Conservation (phyloP, 169 alveolate species). For the Eimeria maxima region DNA sequence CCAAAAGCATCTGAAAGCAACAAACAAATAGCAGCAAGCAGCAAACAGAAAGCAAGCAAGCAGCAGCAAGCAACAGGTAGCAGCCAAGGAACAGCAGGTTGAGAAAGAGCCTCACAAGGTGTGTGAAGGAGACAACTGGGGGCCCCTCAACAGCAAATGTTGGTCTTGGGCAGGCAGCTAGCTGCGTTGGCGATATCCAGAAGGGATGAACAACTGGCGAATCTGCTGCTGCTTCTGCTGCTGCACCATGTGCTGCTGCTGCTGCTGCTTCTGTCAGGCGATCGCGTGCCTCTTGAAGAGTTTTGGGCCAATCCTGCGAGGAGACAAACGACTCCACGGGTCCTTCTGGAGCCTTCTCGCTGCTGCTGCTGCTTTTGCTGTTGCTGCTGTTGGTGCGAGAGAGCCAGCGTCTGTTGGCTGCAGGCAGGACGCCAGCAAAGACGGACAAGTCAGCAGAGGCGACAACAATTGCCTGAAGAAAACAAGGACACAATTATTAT, state of each 20-base stretch:
- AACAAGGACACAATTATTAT: too few species aligned
- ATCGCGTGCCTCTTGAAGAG: not conserved
- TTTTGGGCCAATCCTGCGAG: constrained; percentile 15
- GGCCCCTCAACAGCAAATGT: constrained; percentile 12
- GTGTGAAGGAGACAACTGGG: not conserved
- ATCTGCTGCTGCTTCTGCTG: not conserved
- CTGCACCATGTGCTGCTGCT: not conserved
- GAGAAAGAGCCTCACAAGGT: not conserved
- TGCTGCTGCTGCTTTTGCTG: too few species aligned
- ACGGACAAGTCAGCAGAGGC: not conserved
- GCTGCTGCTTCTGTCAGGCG: not conserved
- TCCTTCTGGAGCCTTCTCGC: too few species aligned
- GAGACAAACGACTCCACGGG: too few species aligned
- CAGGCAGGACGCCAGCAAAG: not conserved
- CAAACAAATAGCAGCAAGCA: not conserved
- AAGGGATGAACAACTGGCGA: constrained; percentile 3
- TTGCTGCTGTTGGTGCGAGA: too few species aligned
- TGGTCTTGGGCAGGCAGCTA: constrained; percentile 28
- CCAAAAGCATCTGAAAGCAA: not conserved
- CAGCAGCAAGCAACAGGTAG: too few species aligned
- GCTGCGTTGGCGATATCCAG: not conserved
- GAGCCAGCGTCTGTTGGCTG: constrained; percentile 1
- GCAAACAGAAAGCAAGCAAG: too few species aligned
- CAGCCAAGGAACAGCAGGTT: not conserved
- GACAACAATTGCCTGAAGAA: not conserved